phyloP scores from a whole-genome alignment of 2,329 filamentous ascomycete species.

The Mariannaea sp. region DNA sequence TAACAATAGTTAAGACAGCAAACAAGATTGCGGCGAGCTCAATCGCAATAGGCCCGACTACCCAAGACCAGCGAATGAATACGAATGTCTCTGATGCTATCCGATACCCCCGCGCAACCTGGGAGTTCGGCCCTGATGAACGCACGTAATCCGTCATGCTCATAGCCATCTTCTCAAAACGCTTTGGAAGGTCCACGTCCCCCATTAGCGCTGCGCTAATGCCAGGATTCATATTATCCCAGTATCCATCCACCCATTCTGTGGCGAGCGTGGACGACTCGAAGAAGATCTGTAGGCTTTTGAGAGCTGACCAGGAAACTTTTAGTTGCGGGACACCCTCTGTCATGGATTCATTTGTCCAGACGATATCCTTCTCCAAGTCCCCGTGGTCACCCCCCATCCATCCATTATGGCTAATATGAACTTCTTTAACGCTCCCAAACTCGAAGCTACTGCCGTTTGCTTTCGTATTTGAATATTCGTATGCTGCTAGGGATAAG shows the following conservation, averaged over 20 bases:
- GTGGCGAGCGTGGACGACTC: neutral
- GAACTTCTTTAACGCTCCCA: neutral
- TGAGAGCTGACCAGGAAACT: neutral
- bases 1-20: too few relatives aligned
- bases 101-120: too few relatives aligned
- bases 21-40: too few relatives aligned
- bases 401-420: neutral
- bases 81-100: too few relatives aligned
- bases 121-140: neutral
- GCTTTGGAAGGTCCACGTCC: conserved; percentile 7
- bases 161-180: conserved; percentile 11
- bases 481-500: conserved; percentile 1
- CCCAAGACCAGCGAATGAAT: too few relatives aligned
- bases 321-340: neutral
- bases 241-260: conserved; percentile 9
- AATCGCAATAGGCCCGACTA: too few relatives aligned
- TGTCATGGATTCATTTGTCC: neutral
- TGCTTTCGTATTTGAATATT: conserved; percentile 1
- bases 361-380: neutral
- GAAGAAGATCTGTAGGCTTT: neutral
- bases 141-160: conserved; percentile 22
- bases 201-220: conserved; percentile 13
- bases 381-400: neutral
- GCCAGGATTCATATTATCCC: conserved; percentile 10
- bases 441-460: conserved; percentile 19